phyloP scores from a whole-genome alignment of 2,329 filamentous ascomycete genomes.

The Cercospora brassicicola region DNA sequence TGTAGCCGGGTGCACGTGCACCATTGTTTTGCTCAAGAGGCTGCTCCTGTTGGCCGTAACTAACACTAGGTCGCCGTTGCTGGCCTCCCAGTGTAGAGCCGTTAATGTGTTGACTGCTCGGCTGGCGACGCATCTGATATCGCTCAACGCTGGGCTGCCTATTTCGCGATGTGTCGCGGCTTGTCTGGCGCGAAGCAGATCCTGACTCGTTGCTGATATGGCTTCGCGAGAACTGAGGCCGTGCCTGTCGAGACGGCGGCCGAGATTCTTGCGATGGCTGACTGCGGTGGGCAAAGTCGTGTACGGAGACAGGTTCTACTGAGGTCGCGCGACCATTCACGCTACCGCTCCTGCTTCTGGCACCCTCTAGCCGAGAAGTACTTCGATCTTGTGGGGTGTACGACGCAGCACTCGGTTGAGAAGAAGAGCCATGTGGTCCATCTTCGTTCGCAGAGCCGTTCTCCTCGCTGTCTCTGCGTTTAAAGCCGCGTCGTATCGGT shows the following conservation, averaged over 20 bases:
- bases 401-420: slow-evolving; percentile 31
- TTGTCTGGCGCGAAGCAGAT: slow-evolving; percentile 34
- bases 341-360: slow-evolving; percentile 36
- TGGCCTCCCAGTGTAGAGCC: slow-evolving; percentile 12
- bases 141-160: slow-evolving; percentile 37
- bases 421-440: slow-evolving; percentile 33
- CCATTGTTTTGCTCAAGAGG: slow-evolving; percentile 36
- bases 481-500: slow-evolving; percentile 69
- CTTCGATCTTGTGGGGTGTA: slow-evolving; percentile 34
- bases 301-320: slow-evolving; percentile 38
- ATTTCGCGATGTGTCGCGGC: slow-evolving; percentile 31
- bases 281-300: slow-evolving; percentile 38
- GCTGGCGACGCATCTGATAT: slow-evolving; percentile 27
- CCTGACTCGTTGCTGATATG: slow-evolving; percentile 33
- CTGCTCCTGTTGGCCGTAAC: slow-evolving; percentile 27
- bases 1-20: slow-evolving; percentile 42
- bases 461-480: slow-evolving; percentile 58
- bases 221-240: slow-evolving; percentile 30
- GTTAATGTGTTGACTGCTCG: slow-evolving; percentile 29
- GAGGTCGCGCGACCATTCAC: slow-evolving; percentile 36
- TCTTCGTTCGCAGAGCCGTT: slow-evolving; percentile 45
- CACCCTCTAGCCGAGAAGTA: slow-evolving; percentile 27
- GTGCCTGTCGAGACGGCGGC: slow-evolving; percentile 32
- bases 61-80: slow-evolving; percentile 31
- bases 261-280: slow-evolving; percentile 30